Evolutionary conservation across 2,329 filamentous ascomycete genomes (phyloP).

Genomic region (Fusarium sp.): DNA sequence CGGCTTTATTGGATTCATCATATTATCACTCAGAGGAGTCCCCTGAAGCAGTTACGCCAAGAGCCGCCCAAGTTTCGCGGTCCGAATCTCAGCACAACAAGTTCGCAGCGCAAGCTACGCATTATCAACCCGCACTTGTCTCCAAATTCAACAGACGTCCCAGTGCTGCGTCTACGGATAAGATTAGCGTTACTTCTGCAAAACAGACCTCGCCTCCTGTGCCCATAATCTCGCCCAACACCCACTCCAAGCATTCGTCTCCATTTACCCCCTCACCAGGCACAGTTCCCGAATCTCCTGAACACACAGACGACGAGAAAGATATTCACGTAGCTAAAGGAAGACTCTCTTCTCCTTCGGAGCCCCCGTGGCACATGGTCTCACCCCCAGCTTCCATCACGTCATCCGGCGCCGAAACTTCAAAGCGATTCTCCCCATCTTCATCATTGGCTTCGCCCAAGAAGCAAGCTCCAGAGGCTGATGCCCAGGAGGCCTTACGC

Average conservation of each 20-base stretch:
- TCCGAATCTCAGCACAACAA: constrained; percentile 9
- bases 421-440: constrained; percentile 22
- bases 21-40: constrained; percentile 43
- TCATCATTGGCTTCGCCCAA: constrained; percentile 38
- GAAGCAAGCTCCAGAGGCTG: constrained; percentile 27
- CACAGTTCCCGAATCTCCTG: constrained; percentile 55
- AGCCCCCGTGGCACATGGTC: constrained; percentile 60
- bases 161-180: constrained; percentile 15
- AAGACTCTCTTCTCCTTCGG: constrained; percentile 49
- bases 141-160: constrained; percentile 43
- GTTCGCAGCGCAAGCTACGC: not conserved
- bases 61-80: constrained; percentile 19
- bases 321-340: constrained; percentile 41
- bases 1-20: constrained; percentile 55
- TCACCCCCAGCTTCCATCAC: constrained; percentile 50
- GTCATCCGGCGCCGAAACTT: constrained; percentile 23
- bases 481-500: constrained; percentile 51
- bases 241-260: constrained; percentile 23
- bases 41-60: constrained; percentile 15
- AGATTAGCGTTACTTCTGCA: not conserved
- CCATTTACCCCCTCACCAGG: constrained; percentile 34
- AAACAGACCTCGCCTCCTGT: constrained; percentile 26
- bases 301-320: constrained; percentile 38
- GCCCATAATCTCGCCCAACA: not conserved
- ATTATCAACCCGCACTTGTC: constrained; percentile 25